Evolutionary conservation across 495 filamentous ascomycete genomes (phyloP).

Genomic region (Penicillium taxi): DNA sequence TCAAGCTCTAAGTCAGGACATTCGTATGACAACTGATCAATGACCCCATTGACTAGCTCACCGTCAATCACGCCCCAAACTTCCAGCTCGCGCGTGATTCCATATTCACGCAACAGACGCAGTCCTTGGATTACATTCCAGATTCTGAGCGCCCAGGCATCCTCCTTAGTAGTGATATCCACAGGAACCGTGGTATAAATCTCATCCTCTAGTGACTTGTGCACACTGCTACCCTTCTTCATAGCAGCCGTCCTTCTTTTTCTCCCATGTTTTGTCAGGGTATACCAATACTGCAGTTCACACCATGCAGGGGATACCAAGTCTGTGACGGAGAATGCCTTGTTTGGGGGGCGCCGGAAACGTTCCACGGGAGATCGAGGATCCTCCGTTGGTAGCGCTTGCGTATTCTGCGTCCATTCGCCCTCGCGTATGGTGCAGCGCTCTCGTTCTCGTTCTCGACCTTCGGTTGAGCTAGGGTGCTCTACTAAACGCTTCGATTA

Average conservation of each 20-base stretch:
- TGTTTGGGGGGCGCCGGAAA: conserved; percentile 69
- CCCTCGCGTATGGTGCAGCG: conserved; percentile 20
- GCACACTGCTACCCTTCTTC: conserved; percentile 68
- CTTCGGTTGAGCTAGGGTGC: conserved; percentile 38
- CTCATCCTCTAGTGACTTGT: conserved; percentile 77
- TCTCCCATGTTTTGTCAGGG: conserved; percentile 64
- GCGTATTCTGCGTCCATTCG: conserved; percentile 20
- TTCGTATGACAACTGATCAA: conserved; percentile 75
- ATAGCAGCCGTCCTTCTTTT: conserved; percentile 72
- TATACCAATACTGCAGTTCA: conserved; percentile 89
- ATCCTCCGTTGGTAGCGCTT: conserved; percentile 21
- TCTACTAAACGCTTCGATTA: conserved; percentile 59
- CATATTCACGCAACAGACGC: conserved; percentile 63
- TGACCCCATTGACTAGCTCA: conserved; percentile 76
- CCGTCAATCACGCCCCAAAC: conserved; percentile 88
- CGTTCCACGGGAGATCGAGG: conserved; percentile 57
- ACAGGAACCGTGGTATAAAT: conserved; percentile 70
- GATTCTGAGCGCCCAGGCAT: conserved; percentile 70
- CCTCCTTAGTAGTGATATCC: conserved; percentile 65
- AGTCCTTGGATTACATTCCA: conserved; percentile 93
- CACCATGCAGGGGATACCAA: conserved; percentile 88
- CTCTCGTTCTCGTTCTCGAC: conserved; percentile 35
- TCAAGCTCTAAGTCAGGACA: conserved; percentile 67
- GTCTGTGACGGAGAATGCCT: conserved; percentile 84
- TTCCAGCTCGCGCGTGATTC: conserved; percentile 81